phyloP scores from a whole-genome alignment of 2,329 filamentous ascomycete genomes.

The Daldinia sp. region DNA sequence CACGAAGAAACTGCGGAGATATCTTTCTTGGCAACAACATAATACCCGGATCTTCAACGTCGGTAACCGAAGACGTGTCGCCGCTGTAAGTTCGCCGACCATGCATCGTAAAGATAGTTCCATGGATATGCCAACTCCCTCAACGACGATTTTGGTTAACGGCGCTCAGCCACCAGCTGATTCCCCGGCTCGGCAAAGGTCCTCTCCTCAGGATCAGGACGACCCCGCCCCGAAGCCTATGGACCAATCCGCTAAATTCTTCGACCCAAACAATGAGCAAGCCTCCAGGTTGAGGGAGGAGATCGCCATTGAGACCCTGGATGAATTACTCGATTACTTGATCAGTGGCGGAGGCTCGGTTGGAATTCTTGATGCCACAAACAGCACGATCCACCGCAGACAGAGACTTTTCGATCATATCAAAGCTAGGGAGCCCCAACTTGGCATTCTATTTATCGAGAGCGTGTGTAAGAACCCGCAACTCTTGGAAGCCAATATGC shows the following conservation, averaged over 20 bases:
- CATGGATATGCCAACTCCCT: constrained; percentile 58
- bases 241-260: constrained; percentile 93
- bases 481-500: constrained; percentile 94
- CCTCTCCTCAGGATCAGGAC: constrained; percentile 49
- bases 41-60: constrained; percentile 98
- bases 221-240: constrained; percentile 55
- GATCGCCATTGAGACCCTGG: constrained; percentile 88
- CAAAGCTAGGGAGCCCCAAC: constrained; percentile 80
- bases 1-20: constrained; percentile 95
- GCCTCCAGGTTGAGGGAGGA: constrained; percentile 88
- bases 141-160: constrained; percentile 66
- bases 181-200: constrained; percentile 48
- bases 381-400: constrained; percentile 88
- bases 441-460: constrained; percentile 95
- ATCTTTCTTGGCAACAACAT: constrained; percentile 97
- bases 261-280: constrained; percentile 86
- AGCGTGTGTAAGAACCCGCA: constrained; percentile 87
- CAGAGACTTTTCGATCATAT: constrained; percentile 86
- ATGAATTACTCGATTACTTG: constrained; percentile 91
- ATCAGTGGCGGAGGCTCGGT: constrained; percentile 83
- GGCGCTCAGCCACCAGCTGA: constrained; percentile 49
- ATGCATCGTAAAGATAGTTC: constrained; percentile 46
- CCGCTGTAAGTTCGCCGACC: constrained; percentile 59
- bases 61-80: constrained; percentile 85
- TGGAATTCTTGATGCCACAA: constrained; percentile 96